phyloP scores from a whole-genome alignment of 2,329 filamentous ascomycete species.

The Nigrospora sphaerica region DNA sequence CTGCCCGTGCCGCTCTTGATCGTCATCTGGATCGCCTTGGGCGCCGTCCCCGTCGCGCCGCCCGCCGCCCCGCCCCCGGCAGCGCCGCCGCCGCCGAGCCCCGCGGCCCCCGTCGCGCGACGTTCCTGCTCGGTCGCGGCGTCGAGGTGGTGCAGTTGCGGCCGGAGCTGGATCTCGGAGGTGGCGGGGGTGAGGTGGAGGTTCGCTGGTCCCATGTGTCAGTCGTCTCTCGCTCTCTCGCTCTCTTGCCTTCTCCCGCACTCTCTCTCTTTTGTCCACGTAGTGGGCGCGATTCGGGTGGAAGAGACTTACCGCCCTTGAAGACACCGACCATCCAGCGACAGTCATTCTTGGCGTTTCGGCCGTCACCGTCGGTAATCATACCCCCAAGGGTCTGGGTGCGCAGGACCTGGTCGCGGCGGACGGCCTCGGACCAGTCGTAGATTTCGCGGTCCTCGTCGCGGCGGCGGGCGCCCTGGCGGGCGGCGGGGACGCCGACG shows the following conservation, averaged over 20 bases:
- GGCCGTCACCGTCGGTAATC: conserved; percentile 43
- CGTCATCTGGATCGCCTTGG: conserved; percentile 72
- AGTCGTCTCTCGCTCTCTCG: not conserved
- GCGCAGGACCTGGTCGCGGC: conserved; percentile 64
- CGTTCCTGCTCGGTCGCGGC: conserved; percentile 69
- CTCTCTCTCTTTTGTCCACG: not conserved
- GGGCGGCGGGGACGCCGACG: conserved; percentile 39
- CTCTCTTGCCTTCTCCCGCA: not conserved
- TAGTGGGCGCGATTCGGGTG: not conserved
- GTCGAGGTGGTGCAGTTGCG: conserved; percentile 89
- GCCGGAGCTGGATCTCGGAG: conserved; percentile 80
- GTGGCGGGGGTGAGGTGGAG: conserved; percentile 80
- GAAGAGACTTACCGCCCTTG: conserved; percentile 57
- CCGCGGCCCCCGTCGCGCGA: conserved; percentile 25
- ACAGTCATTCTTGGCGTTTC: conserved; percentile 55
- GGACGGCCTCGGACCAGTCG: conserved; percentile 61
- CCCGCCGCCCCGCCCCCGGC: conserved; percentile 18
- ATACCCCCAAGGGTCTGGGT: conserved; percentile 84
- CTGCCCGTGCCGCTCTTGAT: conserved; percentile 72
- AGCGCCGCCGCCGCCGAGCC: conserved; percentile 19
- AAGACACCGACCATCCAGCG: conserved; percentile 90
- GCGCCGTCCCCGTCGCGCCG: conserved; percentile 43
- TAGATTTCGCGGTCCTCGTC: conserved; percentile 35
- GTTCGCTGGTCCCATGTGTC: conserved; percentile 49
- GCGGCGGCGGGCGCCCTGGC: conserved; percentile 24